phyloP scores from a whole-genome alignment of 768 basidiomycete genomes.

The Boletus pseudopeckii region DNA sequence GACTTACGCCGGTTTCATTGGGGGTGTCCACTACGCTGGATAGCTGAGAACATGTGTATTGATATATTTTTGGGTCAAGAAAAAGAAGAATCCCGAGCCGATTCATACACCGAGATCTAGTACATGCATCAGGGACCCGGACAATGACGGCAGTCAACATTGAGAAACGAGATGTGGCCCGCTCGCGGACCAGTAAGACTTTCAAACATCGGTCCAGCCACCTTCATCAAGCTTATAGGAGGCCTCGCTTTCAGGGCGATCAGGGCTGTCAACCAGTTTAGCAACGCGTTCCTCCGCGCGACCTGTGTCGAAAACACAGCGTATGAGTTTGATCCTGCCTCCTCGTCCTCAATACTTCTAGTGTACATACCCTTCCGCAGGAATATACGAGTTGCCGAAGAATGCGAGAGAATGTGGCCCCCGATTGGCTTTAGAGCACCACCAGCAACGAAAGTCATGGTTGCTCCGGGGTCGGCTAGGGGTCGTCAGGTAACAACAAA shows the following conservation, averaged over 20 bases:
- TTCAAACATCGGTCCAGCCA: slow-evolving; percentile 81
- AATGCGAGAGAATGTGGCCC: slow-evolving; percentile 82
- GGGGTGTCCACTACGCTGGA: not conserved
- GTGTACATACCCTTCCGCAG: slow-evolving; percentile 70
- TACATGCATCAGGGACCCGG: not conserved
- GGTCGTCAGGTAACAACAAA: slow-evolving; percentile 8
- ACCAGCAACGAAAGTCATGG: slow-evolving; percentile 93
- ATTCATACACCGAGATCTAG: not conserved
- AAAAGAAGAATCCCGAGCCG: not conserved
- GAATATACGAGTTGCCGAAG: slow-evolving; percentile 84
- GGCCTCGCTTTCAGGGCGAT: slow-evolving; percentile 86
- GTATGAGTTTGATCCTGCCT: not conserved
- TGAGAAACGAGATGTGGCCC: not conserved
- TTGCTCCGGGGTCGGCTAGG: slow-evolving; percentile 89
- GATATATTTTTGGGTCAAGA: not conserved
- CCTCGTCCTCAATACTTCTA: not conserved
- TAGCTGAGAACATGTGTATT: not conserved
- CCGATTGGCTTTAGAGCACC: slow-evolving; percentile 90
- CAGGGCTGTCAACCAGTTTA: slow-evolving; percentile 86
- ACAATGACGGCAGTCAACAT: not conserved
- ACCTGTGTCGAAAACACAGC: slow-evolving; percentile 41
- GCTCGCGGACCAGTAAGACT: not conserved
- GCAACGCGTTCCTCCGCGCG: slow-evolving; percentile 90
- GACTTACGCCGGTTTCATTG: not conserved
- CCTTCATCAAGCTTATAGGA: slow-evolving; percentile 91